Base-by-base conservation (phyloP, 352 stramenopile species). In the Pythium aquatile region DNA sequence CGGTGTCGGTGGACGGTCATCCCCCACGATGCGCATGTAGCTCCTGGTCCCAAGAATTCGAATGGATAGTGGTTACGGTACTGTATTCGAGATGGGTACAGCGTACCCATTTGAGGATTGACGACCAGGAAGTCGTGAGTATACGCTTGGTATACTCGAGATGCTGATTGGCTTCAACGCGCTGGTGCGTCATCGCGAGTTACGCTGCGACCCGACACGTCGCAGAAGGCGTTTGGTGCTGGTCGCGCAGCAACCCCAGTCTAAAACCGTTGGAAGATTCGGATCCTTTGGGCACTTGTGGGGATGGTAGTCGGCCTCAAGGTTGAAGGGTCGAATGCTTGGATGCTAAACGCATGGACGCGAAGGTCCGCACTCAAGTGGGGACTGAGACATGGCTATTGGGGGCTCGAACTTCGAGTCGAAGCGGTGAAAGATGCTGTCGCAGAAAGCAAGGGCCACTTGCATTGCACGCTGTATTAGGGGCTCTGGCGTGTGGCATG, bases 1-100 rank as follows among this genome's bases (percentile, higher is more conserved):
- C 40, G 16, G 13, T 52, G 20, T 26, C 48, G 59, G 37, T 40
- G 59, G 11, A 49, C 51, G 48, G 9, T 24, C 39, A 47, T 47
- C 24, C 24, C 4, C 39, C 4, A 24, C 20, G 20, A 1, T 24
- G 20, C 20, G 35, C 0, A 9, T 14, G 35, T 16, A 42, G 35
- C 35, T 42, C 24, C 39, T 24, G 14, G 8, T 2, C 39, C 39
- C 39, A 47, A 24, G 39, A 24, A 47, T 47, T 47, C 14, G 39
- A 47, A 47, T 47, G 39, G 8, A 47, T 47, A 4, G 3, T 2
- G 39, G 39, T n/a, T 47, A 47, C 39, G 39, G 39, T 47, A 20
- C 39, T 47, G 39, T 47, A 47, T 47, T 47, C 39, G 39, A 47
- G 39, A 47, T 47, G 39, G 39, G 39, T 47, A 47, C 39, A 47